These are phyloP conservation scores for Laetiporus sulphureus DNA, from an alignment of 1,284 basidiomycete species.

Conservation along the genomic window DNA sequence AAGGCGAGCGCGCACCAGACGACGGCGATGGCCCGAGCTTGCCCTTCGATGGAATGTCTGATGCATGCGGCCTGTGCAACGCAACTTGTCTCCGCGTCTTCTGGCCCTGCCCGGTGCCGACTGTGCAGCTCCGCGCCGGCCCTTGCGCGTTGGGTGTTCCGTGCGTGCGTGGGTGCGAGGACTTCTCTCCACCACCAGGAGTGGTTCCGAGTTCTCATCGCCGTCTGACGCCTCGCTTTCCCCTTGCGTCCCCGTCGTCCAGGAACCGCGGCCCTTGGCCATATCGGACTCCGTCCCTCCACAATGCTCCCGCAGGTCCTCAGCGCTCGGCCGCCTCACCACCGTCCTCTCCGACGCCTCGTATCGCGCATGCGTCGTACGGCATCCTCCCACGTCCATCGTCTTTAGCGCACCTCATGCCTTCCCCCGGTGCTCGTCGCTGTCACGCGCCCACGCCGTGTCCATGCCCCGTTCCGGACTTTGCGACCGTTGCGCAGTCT, in stretches of 20 bases:
- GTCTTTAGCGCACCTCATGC: neutral
- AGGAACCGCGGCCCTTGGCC: neutral
- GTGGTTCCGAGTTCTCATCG: neutral
- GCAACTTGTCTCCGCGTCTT: constrained; percentile 7
- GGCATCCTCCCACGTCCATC: constrained; percentile 1
- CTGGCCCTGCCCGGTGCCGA: constrained; percentile 6
- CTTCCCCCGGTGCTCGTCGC: neutral
- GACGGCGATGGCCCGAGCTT: constrained; percentile 2
- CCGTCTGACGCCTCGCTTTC: neutral
- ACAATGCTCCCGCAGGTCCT: neutral
- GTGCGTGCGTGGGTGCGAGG: neutral
- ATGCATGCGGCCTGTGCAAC: constrained; percentile 20
- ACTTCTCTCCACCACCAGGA: neutral
- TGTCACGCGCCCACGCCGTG: neutral
- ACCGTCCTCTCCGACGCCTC: neutral
- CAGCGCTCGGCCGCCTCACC: neutral
- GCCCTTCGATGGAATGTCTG: constrained; percentile 16
- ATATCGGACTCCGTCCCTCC: constrained; percentile 1
- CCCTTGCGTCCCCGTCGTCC: constrained; percentile 5
- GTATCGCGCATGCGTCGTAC: neutral
- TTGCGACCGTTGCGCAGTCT: neutral
- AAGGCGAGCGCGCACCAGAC: neutral
- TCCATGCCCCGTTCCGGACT: too few relatives aligned
- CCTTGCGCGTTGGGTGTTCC: too few relatives aligned
- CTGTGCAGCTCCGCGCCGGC: constrained; percentile 10